Evolutionary conservation across 2,329 filamentous ascomycete genomes (phyloP).

Genomic region (Exophiala sideris): DNA sequence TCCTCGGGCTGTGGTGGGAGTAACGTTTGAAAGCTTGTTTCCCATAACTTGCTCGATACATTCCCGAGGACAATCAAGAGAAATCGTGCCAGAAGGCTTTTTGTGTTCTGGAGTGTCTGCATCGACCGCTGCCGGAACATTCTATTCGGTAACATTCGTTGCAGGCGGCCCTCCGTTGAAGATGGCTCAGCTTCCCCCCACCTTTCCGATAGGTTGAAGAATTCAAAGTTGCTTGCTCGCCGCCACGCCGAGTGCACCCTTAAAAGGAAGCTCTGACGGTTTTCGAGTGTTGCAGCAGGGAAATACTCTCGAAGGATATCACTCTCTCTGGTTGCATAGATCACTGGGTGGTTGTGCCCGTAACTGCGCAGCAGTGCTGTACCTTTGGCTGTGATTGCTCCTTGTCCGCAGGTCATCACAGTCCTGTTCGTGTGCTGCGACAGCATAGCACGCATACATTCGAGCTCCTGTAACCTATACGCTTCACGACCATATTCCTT

Average conservation of each 20-base stretch:
- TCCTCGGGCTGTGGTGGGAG: neutral
- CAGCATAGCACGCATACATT: slow-evolving; percentile 40
- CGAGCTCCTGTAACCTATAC: slow-evolving; percentile 40
- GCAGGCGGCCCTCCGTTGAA: slow-evolving; percentile 29
- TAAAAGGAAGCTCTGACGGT: neutral
- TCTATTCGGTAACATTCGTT: slow-evolving; percentile 33
- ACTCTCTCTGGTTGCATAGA: slow-evolving; percentile 40
- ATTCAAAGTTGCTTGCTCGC: slow-evolving; percentile 51
- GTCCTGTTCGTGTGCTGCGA: slow-evolving; percentile 38
- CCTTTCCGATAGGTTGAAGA: slow-evolving; percentile 42
- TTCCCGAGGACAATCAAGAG: slow-evolving; percentile 48
- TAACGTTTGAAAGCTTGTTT: neutral
- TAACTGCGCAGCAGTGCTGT: slow-evolving; percentile 38
- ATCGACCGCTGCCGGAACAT: slow-evolving; percentile 30
- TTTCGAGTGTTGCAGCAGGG: slow-evolving; percentile 51
- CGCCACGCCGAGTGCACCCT: slow-evolving; percentile 50
- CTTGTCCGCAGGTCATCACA: slow-evolving; percentile 40
- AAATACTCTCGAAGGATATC: slow-evolving; percentile 47
- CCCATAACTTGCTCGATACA: slow-evolving; percentile 49
- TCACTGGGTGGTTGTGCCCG: slow-evolving; percentile 36
- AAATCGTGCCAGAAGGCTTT: neutral
- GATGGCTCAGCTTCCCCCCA: slow-evolving; percentile 36
- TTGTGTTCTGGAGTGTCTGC: neutral
- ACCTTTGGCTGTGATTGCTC: slow-evolving; percentile 38
- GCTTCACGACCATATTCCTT: slow-evolving; percentile 37